Base-by-base conservation (phyloP, 202 grass and related monocot species). In the Setaria italica region DNA sequence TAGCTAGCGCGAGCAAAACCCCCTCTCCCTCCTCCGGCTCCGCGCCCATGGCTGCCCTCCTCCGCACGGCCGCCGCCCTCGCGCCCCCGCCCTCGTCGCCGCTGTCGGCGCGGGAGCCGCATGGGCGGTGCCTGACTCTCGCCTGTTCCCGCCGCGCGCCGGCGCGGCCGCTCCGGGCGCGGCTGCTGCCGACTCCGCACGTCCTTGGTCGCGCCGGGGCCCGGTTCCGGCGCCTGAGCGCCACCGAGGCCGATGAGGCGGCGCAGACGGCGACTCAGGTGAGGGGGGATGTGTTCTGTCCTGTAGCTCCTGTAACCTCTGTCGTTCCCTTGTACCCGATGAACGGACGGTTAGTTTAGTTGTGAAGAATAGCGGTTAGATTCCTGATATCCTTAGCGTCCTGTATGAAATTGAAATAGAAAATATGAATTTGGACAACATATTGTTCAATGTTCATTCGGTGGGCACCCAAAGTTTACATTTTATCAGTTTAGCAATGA, bases 1-100 rank as follows among this genome's bases (percentile, higher is more conserved):
- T 73, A 72, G 34, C 60, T 62, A 51, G 71, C 64, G 53, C 80
- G 48, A 63, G 68, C 84, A 84, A 87, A 67, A 54, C 51, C 19
- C 43, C 21, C 48, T 50, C 15, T 33, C 58, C 16, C 43, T 37
- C 50, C 50, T 17, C 66, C 32, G 62, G 37, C 50, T 56, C 48
- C 58, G 43, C 29, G 6, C 37, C 29, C 76, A 97, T 97, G 94
- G 94, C 94, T 11, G 90, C 92, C 50, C 85, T 90, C 53, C 85
- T 97, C 56, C 85, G 90, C 74, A 80, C 90, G 49, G 85, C 92
- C 12, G 85, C 80, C 30, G 72, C 88, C 55, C 80, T 88, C 46
- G 74, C 89, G 62, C 88, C 72, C 5, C 85, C 87, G 11, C 85
- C 76, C 13, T 66, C 20, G 11, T 42, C 64, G 32, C 51, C 67